Base-by-base conservation (phyloP, 495 filamentous ascomycete genomes). In the Opeltia flavorubescens region DNA sequence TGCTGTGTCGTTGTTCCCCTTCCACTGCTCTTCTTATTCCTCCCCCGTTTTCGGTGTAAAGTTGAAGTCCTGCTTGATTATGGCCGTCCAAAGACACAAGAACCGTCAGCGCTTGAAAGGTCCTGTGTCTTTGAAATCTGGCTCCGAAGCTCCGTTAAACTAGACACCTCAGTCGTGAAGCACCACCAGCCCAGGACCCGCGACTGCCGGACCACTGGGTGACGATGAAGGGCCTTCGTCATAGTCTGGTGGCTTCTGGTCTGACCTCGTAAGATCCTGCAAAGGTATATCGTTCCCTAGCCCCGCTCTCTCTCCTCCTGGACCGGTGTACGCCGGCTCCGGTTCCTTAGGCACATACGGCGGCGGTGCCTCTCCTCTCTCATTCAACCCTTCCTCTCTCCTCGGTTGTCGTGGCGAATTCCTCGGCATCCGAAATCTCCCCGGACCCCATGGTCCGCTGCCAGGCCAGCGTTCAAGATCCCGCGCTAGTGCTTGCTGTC, bases 311-410 rank as follows among this genome's bases (percentile, higher is more conserved):
- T 40, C 35, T 24, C 27, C 47, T 2, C 47, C 31, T 15, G 23
- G n/a, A 5, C 41, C 46, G 6, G 50, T 3, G 23, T 52, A 46
- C 26, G 29, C 50, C 18, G 35, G 50, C n/a, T 55, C 47, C 11
- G 53, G 55, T 40, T 53, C 55, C 43, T 53, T 53, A 26, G 47
- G 38, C n/a, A 58, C 31, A 41, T 78, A 78, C 1, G 74, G 72
- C 29, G 75, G 75, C 23, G 75, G 75, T 11, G 75, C 69, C 56
- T 77, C 72, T 20, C 74, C 75, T 8, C 69, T 59, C 60, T 77
- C 73, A 51, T 78, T 69, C 27, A 78, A 61, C 5, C 75, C 75
- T 50, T 76, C 71, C 27, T 68, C 64, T 9, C 34, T 36, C 9
- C 44, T 15, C 24, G 24, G 40, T 17, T 2, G 23, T 26, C 43